Evolutionary conservation across 176 grass and related monocot genomes (phyloP), one percentile per base, ranked within the genome.

Genomic region (Canna indica): DNA sequence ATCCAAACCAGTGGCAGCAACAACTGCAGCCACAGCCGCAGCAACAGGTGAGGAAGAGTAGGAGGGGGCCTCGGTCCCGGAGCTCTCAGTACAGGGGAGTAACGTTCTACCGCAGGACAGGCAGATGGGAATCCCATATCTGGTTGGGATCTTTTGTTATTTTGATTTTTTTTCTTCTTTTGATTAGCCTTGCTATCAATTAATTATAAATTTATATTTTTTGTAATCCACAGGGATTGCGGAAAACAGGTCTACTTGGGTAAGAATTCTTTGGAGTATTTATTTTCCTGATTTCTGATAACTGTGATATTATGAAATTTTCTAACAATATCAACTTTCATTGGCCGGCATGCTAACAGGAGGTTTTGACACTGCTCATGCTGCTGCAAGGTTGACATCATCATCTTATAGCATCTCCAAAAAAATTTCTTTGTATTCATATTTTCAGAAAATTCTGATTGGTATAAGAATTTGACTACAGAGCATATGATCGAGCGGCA

Each of bases 121-220:
- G 95, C 53, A 81, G 95, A 68, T 99, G 95, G 95, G 95, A 99
- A 25, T 99, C 95, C 48, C 95, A 94, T 77, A 99, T 99, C n/a
- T 99, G 95, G 92, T 96, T 47, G 56, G 77, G 67, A 72, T 11
- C 42, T 44, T n/a, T n/a, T 27, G 56, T 31, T 42, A 36, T 18
- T 73, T 30, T 39, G 27, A 5, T 29, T 73, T 34, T 66, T 1
- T n/a, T 58, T 12, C 27, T 67, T 33, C 38, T 61, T 45, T 31
- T 57, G 9, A 34, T 52, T 70, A 18, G 22, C 47, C 64, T 42
- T 71, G 17, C 68, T 34, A 63, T 63, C 36, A 31, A 36, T 72
- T 45, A 31, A 54, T 64, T 36, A 64, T 7, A 36, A 66, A 54
- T 31, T 59, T 7, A 36, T 61, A 47, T 32, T 66, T 72, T 52